Evolutionary conservation across 1,284 basidiomycete species (phyloP), one percentile per base, ranked within the genome.

Genomic region (Malassezia vespertilionis): DNA sequence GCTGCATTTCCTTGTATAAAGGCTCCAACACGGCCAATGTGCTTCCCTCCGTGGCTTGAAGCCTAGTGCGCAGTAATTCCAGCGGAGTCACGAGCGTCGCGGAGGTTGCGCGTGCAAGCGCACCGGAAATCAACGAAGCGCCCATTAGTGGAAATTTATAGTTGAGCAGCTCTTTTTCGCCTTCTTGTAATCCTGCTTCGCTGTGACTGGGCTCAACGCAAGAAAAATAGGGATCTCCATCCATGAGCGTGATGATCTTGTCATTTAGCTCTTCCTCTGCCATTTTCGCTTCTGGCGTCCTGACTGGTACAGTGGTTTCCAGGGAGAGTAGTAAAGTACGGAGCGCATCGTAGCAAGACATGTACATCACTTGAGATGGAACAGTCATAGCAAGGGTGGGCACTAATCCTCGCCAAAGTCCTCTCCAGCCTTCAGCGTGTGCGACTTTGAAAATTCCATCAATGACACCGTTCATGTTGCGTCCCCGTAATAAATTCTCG

Each of bases 341-440:
- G 17, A 96, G 79, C 68, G 84, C 80, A 72, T 96, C 91, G 72
- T 97, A 97, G 22, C 86, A 88, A 39, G 95, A 77, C 82, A 97
- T 97, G 73, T 97, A 97, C 28, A 82, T 79, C 37, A 90, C 88
- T 39, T 90, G 81, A 0, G 89, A 83, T 0, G 91, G 91, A 7
- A 97, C 85, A 18, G 86, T 83, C 71, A 97, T 91, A 40, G 61
- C 58, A 21, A 71, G 45, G 0, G 68, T 71, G 1, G 68, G 68
- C 20, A 57, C 56, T 2, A 71, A 36, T 2, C 68, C 68, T n/a
- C 68, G 54, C 64, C 65, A 71, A 1, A 71, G 52, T 1, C 66
- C 65, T 7, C 57, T 46, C 15, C 61, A 52, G 30, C 68, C 68
- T 33, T 71, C 68, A 3, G 46, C 37, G 18, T 53, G 47, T 5